Percentiles rank a stretch among this genome's conserved stretches.
Evolutionary conservation across 2,329 filamentous ascomycete species (phyloP).

Genomic region (Trichophyton equinum): DNA sequence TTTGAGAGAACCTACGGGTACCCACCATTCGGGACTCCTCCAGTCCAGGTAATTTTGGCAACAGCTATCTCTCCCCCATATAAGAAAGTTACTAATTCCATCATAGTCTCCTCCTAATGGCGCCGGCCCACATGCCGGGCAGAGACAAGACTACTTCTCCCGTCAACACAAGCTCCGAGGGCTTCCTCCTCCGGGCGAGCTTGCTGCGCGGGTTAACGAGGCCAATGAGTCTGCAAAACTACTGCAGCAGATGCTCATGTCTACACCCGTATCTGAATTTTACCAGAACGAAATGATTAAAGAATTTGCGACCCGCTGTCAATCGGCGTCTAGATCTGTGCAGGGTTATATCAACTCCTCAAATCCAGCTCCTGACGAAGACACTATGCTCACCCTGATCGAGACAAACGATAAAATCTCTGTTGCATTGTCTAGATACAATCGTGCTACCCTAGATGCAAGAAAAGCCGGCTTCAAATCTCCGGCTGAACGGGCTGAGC

Average conservation of each 20-base stretch:
- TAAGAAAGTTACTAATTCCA: neutral
- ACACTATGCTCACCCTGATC: constrained; percentile 85
- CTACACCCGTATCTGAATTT: constrained; percentile 64
- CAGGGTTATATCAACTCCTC: constrained; percentile 74
- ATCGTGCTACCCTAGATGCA: constrained; percentile 58
- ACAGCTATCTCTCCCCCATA: neutral
- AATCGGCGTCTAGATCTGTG: constrained; percentile 65
- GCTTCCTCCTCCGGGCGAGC: constrained; percentile 58
- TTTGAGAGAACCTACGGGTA: constrained; percentile 30
- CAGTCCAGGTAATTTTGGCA: neutral
- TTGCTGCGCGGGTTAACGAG: constrained; percentile 75
- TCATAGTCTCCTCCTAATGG: neutral
- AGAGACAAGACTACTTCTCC: constrained; percentile 14
- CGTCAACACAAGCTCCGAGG: constrained; percentile 23
- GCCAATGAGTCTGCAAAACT: constrained; percentile 82
- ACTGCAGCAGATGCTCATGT: constrained; percentile 81
- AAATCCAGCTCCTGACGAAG: constrained; percentile 73
- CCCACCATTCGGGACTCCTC: neutral
- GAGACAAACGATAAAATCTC: constrained; percentile 89
- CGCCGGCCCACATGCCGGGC: constrained; percentile 1
- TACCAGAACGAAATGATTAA: constrained; percentile 75
- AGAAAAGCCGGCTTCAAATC: constrained; percentile 20
- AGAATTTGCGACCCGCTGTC: constrained; percentile 82
- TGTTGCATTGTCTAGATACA: constrained; percentile 68
- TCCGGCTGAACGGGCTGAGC: neutral